Base-by-base conservation (phyloP, 306 rosid species). In the Vicia villosa region DNA sequence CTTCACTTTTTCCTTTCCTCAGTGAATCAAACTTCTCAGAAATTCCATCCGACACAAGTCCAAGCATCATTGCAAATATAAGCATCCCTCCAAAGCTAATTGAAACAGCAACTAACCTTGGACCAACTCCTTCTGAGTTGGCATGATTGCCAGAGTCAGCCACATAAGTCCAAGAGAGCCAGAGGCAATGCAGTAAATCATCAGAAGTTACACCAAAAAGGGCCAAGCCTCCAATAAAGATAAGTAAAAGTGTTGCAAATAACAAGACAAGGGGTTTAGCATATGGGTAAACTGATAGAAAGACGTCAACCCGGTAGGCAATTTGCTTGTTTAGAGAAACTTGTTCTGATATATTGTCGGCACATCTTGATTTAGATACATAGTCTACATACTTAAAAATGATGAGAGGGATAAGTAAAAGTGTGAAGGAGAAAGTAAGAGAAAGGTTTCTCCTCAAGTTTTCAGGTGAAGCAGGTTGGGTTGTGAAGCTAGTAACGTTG, bases 41-140 rank as follows among this genome's bases (percentile, higher is more conserved):
- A 73, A 91, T 91, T 58, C 96, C 80, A 80, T 91, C 97, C 11
- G 97, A 89, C 42, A 91, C 97, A 59, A 91, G 94, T 47, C 97
- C 97, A 79, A 89, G 97, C 97, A 91, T 87, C 96, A 91, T 91
- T 66, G 97, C 97, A 82, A 91, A 91, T 70, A 91, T 84, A 73
- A 89, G 93, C 97, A 91, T 91, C 77, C 97, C 96, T 3, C 96
- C 97, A 72, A 91, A 89, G 85, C 96, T 89, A 77, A 91, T 85
- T 38, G 90, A 91, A 82, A 91, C 86, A 1, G 97, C 92, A 73
- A 89, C 97, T 38, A 91, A 78, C 83, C 88, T 89, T n/a, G 88
- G 86, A 17, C 90, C 85, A 37, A 84, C 10, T 38, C 91, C 81
- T 76, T 89, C 83, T 63, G 96, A 91, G 72, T 69, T 85, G 49